Base-by-base conservation (phyloP, 2,329 filamentous ascomycete species). In the Pseudogymnoascus sp. region DNA sequence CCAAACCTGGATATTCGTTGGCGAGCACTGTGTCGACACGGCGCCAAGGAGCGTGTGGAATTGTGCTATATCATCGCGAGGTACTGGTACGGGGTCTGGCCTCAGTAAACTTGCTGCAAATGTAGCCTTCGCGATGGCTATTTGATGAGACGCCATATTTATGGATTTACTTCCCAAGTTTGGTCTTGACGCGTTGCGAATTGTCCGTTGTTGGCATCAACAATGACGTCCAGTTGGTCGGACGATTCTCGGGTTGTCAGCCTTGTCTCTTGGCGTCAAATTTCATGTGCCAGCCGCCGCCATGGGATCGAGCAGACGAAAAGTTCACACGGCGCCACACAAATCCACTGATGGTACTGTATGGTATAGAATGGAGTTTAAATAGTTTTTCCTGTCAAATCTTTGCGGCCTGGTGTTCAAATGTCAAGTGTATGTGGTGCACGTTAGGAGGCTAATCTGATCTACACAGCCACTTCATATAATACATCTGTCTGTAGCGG, bases 1-100 rank as follows among this genome's bases (percentile, higher is more conserved):
- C 70, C 72, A 91, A 90, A 95, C 90, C 90, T 95, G 90, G 81
- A 95, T 88, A 80, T 93, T 92, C 80, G 81, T 78, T 72, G 86
- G 83, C 71, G 89, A 90, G 83, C 90, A 93, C 79, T 86, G 83
- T 76, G 81, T 77, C 72, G 90, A 77, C 70, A 83, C 83, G 72
- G 81, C 78, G 74, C 87, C 83, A 70, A 95, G 80, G 64, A 86
- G 79, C 66, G 78, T 73, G 74, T 91, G 84, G 75, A 93, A 89
- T 63, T 81, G 75, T 68, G 88, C 82, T 74, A 93, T 88, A 64
- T 88, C 83, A 70, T 86, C 83, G 72, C 88, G 86, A 59, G 85
- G 77, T 62, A 90, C 82, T 8, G 88, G 83, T 18, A 78, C 80
- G n/a, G 89, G 88, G 72, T 93, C 90, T 41, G 88, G 83, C 65